Conservation (phyloP, 352 stramenopile genomes). For the Phytophthora syringae region DNA sequence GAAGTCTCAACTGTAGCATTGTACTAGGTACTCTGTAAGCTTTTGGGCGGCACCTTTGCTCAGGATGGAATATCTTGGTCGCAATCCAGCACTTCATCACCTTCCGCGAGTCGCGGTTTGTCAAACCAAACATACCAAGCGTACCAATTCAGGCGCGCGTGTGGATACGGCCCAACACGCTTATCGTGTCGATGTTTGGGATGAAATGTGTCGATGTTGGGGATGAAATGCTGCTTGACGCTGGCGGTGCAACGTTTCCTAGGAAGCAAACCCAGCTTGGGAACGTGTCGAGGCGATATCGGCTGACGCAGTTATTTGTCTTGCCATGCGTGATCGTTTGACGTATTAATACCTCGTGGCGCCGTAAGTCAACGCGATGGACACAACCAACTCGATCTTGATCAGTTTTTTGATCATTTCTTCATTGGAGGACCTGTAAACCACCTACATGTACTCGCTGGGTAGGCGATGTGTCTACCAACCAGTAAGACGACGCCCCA, state of each 20-base stretch:
- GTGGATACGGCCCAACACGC: conserved; percentile 24
- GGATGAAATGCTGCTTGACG: conserved; percentile 57
- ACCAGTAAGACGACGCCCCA: background rate
- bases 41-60: too few species aligned
- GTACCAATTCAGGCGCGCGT: conserved; percentile 17
- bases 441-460: too few species aligned
- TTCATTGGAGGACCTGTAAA: too few species aligned
- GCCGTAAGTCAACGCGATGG: background rate
- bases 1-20: too few species aligned
- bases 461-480: background rate
- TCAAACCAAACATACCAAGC: conserved; percentile 19
- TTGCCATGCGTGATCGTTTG: conserved; percentile 5
- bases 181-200: too few species aligned
- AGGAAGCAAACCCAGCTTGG: background rate
- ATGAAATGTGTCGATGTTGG: conserved; percentile 24
- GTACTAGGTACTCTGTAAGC: too few species aligned
- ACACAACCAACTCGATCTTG: background rate
- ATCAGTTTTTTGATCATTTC: conserved; percentile 5
- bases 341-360: background rate
- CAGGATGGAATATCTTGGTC: conserved; percentile 6
- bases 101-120: conserved; percentile 13
- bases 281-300: conserved; percentile 7
- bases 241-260: conserved; percentile 53
- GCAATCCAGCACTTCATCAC: conserved; percentile 17
- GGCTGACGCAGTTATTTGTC: conserved; percentile 8